Evolutionary conservation across 768 basidiomycete species (phyloP), one percentile per base, ranked within the genome.

Genomic region (Porphyrellus cyaneotinctus): DNA sequence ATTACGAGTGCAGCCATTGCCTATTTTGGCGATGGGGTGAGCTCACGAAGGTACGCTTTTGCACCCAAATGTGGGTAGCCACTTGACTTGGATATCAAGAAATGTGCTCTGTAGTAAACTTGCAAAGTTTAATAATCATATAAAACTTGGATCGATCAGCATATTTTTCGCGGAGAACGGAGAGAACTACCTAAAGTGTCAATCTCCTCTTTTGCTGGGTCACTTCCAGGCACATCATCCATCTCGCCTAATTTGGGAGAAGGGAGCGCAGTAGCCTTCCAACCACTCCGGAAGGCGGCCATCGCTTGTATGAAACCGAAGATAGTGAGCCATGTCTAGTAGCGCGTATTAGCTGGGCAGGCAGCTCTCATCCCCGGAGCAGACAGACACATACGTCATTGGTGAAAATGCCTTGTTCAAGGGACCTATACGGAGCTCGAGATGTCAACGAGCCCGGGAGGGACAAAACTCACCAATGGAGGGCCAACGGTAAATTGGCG

Each of bases 401-500:
- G 50, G 75, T 74, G 59, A 88, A 83, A 6, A 88, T 62, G n/a
- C 85, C 87, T 26, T 75, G 74, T 58, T 84, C 75, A 46, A 84
- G 58, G 10, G 88, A 90, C 85, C 88, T 90, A 48, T 17, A 43
- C 32, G 30, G 51, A 39, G 30, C 13, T 22, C 48, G 22, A 57
- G 58, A 45, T 26, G 49, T 14, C 13, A 30, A 47, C 8, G 4
- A 28, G 37, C 31, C 15, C 23, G 31, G 14, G 15, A 48, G 23
- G 32, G 53, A 28, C 4, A 17, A 22, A 33, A 55, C 80, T 49
- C 58, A 90, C 92, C 91, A 93, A 65, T 95, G 93, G 51, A 91
- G 68, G 3, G 91, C 88, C 45, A 90, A 67, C 4, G 91, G 93
- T n/a, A 92, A 70, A 64, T 91, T 88, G 23, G 82, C 82, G 9